A percentile compares a stretch with the other conserved stretches of the same genome.
Evolutionary conservation across 371 early-diverging fungal species (phyloP).

Genomic region (Mucor circinelloides): DNA sequence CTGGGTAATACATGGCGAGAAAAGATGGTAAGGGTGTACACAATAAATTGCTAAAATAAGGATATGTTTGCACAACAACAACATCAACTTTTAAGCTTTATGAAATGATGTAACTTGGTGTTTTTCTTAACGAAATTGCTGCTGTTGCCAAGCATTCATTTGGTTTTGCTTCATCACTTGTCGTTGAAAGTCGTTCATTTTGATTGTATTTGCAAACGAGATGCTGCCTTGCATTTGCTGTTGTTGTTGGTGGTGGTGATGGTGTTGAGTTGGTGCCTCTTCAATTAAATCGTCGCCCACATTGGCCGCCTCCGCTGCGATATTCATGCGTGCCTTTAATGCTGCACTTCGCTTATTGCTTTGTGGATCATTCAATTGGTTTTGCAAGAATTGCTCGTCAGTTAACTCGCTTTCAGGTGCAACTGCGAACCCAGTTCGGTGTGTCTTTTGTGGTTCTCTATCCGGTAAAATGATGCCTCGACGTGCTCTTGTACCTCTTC

Average conservation of each 20-base stretch:
- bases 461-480: conserved; percentile 68
- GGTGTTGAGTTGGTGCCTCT: neutral
- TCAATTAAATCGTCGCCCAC: conserved; percentile 11
- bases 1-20: neutral
- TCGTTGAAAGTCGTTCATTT: neutral
- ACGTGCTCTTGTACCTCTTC: conserved; percentile 74
- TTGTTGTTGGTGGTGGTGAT: neutral
- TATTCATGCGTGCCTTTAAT: conserved; percentile 47
- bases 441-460: conserved; percentile 55
- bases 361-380: conserved; percentile 14
- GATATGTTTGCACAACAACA: neutral
- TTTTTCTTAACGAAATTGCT: neutral
- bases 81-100: neutral
- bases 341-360: conserved; percentile 35
- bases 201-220: neutral
- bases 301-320: conserved; percentile 43
- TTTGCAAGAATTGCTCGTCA: conserved; percentile 36
- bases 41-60: neutral
- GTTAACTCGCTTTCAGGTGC: conserved; percentile 40
- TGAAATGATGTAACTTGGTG: neutral
- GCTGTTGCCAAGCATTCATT: neutral
- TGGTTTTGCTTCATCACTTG: neutral
- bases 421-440: conserved; percentile 39
- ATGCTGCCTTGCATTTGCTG: conserved; percentile 5
- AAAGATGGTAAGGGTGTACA: neutral